Evolutionary conservation across 2,329 filamentous ascomycete species (phyloP), one percentile per base, ranked within the genome.

Genomic region (Cercospora sesami): DNA sequence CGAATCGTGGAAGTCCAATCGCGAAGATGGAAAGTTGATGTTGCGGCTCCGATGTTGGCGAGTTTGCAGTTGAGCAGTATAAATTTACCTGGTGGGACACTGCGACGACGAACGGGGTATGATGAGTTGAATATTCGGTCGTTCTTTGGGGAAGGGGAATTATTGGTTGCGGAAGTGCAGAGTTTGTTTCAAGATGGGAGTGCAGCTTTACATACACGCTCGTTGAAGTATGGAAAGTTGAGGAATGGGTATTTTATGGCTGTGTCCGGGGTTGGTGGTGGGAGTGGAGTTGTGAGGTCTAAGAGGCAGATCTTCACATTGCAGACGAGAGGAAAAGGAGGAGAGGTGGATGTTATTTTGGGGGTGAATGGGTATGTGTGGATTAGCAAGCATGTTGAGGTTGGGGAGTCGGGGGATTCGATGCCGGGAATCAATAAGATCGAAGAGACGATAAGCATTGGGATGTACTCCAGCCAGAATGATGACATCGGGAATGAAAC

Each of bases 311-410:
- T 95, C 48, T 97, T 95, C 86, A 95, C 93, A 0, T 83, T 96
- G 74, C 87, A 90, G 68, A 81, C 85, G 36, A 39, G 62, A 26
- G 75, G 80, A 68, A 83, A 86, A 36, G 85, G 86, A 36, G 90
- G 89, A 70, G 87, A 89, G 59, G 87, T 99, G 30, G 92, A 97
- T 77, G 88, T 98, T 7, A 86, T 97, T 63, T 84, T 99, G 0
- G 95, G 95, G 2, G 95, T 99, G 45, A 99, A 99, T 76, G 95
- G 95, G 0, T 98, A 96, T 78, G 93, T 98, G 67, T 99, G 93
- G 91, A 94, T 98, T 76, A 65, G 63, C 21, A 94, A 92, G 82
- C 93, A 96, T 75, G 82, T 91, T 7, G 89, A 91, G 72, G 86
- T 85, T 3, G 77, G 78, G 18, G 79, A 85, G 53, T 81, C 83